Evolutionary conservation across 352 stramenopile genomes (phyloP), one percentile per base, ranked within the genome.

Genomic region (Globisporangium uncinulatum): DNA sequence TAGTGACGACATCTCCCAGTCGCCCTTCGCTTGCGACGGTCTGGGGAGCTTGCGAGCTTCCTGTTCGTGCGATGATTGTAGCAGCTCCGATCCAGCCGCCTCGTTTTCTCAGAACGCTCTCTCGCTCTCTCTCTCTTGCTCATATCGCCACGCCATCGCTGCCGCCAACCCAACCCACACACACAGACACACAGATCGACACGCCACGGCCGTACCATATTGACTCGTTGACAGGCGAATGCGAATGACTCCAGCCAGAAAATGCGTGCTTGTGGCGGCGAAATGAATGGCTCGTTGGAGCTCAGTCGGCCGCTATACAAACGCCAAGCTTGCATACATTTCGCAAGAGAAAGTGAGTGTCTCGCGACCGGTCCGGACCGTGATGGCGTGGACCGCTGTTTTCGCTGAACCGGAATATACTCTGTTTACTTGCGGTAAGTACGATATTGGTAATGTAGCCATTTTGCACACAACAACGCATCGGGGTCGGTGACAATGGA

Each of bases 181-280:
- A 48, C 34, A 56, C 13, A 54, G 36, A 61, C 11, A 39, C 7
- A 32, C 21, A 31, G 45, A 62, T 51, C 19, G 41, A 54, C 60
- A 45, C 14, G 32, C 32, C 4, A 42, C 65, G 43, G 61, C 53
- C 80, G 86, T 89, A 92, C 81, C 81, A 92, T 92, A 86, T 92
- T 88, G 79, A 92, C 81, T 89, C 84, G 79, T 79, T 80, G 79
- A 88, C 86, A 83, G 80, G 81, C 79, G 79, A 92, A 92, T 89
- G 81, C 79, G 79, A 89, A 86, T 89, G 79, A 71, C 65, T 39
- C 64, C 47, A 29, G 62, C 17, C 62, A 60, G 51, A 66, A 61
- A 71, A 63, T 58, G 36, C 29, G 44, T 24, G 50, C 51, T 69
- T 74, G 41, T n/a, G 58, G 62, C 51, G 57, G 55, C 59, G 67